Evolutionary conservation across 495 filamentous ascomycete genomes (phyloP).

Genomic region (Penicillium ucsense): DNA sequence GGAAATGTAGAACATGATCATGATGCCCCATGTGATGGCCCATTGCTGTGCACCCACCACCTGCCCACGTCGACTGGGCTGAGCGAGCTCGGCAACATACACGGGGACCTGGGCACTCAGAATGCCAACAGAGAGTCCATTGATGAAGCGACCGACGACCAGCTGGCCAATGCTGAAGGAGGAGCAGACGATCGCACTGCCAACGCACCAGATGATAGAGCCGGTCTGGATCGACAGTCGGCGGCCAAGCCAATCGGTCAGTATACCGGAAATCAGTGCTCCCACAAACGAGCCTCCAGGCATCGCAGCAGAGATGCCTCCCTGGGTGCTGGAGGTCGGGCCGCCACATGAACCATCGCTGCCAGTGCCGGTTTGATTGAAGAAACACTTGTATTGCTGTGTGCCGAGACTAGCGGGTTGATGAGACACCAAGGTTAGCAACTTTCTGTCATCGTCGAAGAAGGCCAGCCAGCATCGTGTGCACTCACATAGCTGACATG

Average conservation of each 20-base stretch:
- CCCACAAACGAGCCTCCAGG: constrained; percentile 62
- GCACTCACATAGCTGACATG: constrained; percentile 55
- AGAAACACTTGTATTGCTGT: constrained; percentile 51
- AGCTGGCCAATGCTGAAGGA: constrained; percentile 66
- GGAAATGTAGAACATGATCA: constrained; percentile 58
- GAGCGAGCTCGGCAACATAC: constrained; percentile 65
- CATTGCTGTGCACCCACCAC: constrained; percentile 64
- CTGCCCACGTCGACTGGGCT: constrained; percentile 58
- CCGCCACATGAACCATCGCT: constrained; percentile 32
- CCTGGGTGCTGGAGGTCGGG: constrained; percentile 38
- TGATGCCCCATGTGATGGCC: constrained; percentile 69
- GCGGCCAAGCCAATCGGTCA: constrained; percentile 57
- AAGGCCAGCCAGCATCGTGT: too few relatives aligned
- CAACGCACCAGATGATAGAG: constrained; percentile 53
- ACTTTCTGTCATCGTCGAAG: neutral
- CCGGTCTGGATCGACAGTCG: constrained; percentile 54
- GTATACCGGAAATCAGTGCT: constrained; percentile 51
- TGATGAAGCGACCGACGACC: constrained; percentile 62
- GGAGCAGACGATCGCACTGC: constrained; percentile 57
- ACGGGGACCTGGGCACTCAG: constrained; percentile 70
- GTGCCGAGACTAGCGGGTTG: constrained; percentile 24
- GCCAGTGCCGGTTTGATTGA: constrained; percentile 36
- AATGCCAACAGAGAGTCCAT: constrained; percentile 65
- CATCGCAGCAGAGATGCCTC: constrained; percentile 59
- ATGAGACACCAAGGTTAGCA: neutral